These are phyloP conservation scores for Fusarium anguioides DNA, from an alignment of 2,329 filamentous ascomycete genomes.

Conservation along the genomic window DNA sequence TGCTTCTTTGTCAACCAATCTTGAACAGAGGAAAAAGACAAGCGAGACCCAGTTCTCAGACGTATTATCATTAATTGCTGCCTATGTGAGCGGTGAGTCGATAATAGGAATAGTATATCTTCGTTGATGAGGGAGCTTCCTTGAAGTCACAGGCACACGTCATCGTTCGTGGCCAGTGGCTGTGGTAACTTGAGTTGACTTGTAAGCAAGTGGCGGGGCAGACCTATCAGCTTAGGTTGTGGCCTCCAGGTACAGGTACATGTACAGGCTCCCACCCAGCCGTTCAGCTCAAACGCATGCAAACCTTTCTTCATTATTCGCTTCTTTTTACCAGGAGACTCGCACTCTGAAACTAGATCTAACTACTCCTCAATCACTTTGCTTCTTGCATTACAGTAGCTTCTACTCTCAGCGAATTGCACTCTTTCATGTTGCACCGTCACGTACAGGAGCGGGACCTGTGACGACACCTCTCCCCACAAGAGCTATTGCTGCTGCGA, in stretches of 20 bases:
- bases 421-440: constrained; percentile 26
- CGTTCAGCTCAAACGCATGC: constrained; percentile 32
- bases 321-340: background rate
- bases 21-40: background rate
- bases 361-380: background rate
- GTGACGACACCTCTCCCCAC: constrained; percentile 45
- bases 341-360: background rate
- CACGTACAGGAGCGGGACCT: constrained; percentile 37
- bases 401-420: constrained; percentile 16
- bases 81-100: constrained; percentile 9
- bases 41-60: background rate
- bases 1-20: background rate
- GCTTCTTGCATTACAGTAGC: background rate
- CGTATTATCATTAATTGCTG: background rate
- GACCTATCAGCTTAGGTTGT: background rate
- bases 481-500: constrained; percentile 19
- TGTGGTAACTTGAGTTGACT: too few relatives aligned
- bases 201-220: constrained; percentile 38
- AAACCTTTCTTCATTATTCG: constrained; percentile 7
- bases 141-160: constrained; percentile 36
- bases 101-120: background rate
- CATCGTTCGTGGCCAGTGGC: constrained; percentile 44
- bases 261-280: constrained; percentile 3
- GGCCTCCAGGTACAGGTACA: background rate
- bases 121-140: background rate